A percentile compares a stretch with the other conserved stretches of the same genome.
Conservation (phyloP, 139 green algal genomes). For the Nannochloris sp. region DNA sequence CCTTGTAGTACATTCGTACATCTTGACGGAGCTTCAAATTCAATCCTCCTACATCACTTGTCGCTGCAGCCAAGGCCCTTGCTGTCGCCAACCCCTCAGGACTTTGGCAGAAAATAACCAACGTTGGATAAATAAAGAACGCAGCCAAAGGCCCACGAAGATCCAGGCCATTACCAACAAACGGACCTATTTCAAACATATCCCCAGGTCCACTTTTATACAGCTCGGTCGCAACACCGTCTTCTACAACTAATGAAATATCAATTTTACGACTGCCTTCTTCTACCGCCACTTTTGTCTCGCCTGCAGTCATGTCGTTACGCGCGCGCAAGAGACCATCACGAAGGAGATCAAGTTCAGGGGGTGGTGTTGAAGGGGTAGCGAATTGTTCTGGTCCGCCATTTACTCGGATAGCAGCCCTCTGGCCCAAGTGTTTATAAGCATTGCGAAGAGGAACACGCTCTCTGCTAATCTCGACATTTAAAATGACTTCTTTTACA, state of each 20-base stretch:
- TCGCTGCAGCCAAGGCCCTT: conserved; percentile 53
- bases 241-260: conserved; percentile 47
- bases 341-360: conserved; percentile 32
- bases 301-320: conserved; percentile 57
- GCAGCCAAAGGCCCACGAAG: conserved; percentile 41
- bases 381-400: conserved; percentile 32
- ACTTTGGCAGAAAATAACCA: conserved; percentile 55
- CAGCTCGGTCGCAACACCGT: conserved; percentile 54
- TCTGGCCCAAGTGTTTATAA: conserved; percentile 65
- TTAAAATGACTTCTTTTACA: conserved; percentile 44
- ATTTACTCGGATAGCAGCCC: conserved; percentile 50
- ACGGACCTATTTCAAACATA: conserved; percentile 57
- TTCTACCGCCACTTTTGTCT: conserved; percentile 48
- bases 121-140: conserved; percentile 57
- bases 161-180: conserved; percentile 56
- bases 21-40: conserved; percentile 39
- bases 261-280: conserved; percentile 14
- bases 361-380: conserved; percentile 22
- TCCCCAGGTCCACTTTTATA: conserved; percentile 45
- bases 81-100: conserved; percentile 53
- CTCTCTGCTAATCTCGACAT: conserved; percentile 66
- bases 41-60: conserved; percentile 37
- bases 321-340: conserved; percentile 50
- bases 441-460: conserved; percentile 67
- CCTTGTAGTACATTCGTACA: conserved; percentile 72